Conservation (phyloP, 306 rosid species). For the Lablab purpureus region DNA sequence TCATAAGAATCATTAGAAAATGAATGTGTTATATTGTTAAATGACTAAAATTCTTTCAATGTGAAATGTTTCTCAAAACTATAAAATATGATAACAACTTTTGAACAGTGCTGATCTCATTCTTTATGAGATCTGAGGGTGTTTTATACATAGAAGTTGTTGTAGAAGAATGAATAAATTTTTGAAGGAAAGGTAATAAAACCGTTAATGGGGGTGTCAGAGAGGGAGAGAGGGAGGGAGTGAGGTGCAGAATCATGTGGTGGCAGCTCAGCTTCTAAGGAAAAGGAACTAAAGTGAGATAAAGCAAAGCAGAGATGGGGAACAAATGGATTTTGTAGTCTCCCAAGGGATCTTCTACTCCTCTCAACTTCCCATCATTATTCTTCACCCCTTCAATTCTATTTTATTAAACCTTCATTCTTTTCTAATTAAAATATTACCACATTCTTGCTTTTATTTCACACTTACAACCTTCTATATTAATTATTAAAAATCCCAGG, state of each 20-base stretch:
- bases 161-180: not conserved
- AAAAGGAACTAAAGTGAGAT: conserved; percentile 46
- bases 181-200: conserved; percentile 30
- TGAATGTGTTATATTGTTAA: not conserved
- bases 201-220: conserved; percentile 65
- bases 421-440: conserved; percentile 41
- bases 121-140: no score
- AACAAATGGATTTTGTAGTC: conserved; percentile 93
- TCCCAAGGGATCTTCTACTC: conserved; percentile 90
- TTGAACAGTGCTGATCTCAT: no score
- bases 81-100: no score
- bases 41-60: not conserved
- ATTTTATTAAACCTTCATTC: conserved; percentile 8
- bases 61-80: no score
- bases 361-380: conserved; percentile 74
- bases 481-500: not conserved
- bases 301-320: conserved; percentile 64
- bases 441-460: not conserved
- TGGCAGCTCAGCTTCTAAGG: conserved; percentile 67
- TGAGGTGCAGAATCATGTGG: conserved; percentile 75
- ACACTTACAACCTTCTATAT: not conserved
- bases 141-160: no score
- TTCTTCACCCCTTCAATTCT: conserved; percentile 54
- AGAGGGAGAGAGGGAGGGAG: conserved; percentile 13
- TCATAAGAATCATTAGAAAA: not conserved